These are phyloP conservation scores for Suillus fuscotomentosus DNA, from an alignment of 768 basidiomycete genomes.

Conservation along the genomic window DNA sequence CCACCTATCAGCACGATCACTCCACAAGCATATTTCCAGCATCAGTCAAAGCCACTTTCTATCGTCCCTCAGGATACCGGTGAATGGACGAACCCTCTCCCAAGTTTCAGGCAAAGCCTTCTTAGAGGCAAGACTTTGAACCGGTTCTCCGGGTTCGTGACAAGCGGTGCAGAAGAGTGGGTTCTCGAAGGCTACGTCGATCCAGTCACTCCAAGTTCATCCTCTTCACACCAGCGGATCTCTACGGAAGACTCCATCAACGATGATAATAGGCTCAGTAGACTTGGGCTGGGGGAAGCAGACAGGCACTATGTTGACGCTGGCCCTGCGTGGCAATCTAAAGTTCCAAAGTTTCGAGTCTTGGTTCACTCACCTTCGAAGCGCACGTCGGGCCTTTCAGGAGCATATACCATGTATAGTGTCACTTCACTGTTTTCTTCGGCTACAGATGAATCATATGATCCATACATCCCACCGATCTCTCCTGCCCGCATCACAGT, in stretches of 20 bases:
- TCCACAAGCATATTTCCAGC: constrained; percentile 39
- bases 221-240: constrained; percentile 26
- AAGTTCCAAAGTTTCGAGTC: constrained; percentile 69
- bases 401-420: constrained; percentile 72
- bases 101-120: constrained; percentile 68
- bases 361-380: constrained; percentile 83
- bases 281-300: constrained; percentile 50
- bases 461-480: constrained; percentile 21
- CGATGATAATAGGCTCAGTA: constrained; percentile 39
- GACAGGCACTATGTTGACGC: constrained; percentile 71
- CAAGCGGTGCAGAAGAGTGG: constrained; percentile 82
- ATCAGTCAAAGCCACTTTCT: constrained; percentile 29
- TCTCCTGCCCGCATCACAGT: constrained; percentile 66
- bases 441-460: constrained; percentile 16
- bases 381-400: constrained; percentile 60
- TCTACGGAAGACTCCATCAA: constrained; percentile 36
- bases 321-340: constrained; percentile 71
- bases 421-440: constrained; percentile 69
- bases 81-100: constrained; percentile 58
- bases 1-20: constrained; percentile 48
- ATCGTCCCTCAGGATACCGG: constrained; percentile 68
- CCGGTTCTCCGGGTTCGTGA: constrained; percentile 85
- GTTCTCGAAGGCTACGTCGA: constrained; percentile 60
- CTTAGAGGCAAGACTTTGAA: constrained; percentile 79
- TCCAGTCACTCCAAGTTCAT: constrained; percentile 16